Evolutionary conservation across 306 rosid species (phyloP), one percentile per base, ranked within the genome.

Genomic region (Glycine latifolia): DNA sequence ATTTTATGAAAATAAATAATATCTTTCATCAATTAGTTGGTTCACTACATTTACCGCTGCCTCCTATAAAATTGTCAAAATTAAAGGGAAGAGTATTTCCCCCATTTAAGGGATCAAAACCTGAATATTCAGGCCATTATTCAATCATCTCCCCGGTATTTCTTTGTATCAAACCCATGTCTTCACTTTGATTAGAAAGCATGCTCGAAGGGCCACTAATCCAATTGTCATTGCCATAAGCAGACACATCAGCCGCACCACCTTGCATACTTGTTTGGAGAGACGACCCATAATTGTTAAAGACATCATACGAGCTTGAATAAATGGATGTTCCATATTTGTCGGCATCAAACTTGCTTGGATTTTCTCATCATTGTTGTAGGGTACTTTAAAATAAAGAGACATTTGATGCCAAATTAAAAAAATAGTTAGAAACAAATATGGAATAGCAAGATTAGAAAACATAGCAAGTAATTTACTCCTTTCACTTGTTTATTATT

Each of bases 71-170:
- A 0, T 10, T 4, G 10, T 3, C 63, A 15, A 58, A 5, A 7
- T 15, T 10, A 58, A 26, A 26, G 31, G 31, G 31, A 15, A 16
- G 17, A 8, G 0, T 8, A 16, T 2, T 15, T 58, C 8, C 35
- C 31, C 35, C 35, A 69, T 79, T 67, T 79, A 68, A 43, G 88
- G 83, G 3, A 91, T 79, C 12, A 82, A 77, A 76, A 67, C 88
- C 89, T 43, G 91, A 82, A 86, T 88, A 91, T 77, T 94, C 93
- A 65, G 87, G 87, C 86, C 89, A 94, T 49, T 92, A 85, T 82
- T 92, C 87, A 81, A 90, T 82, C 76, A 90, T 87, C 12, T 4
- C 89, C 89, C 97, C 95, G 73, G 89, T 94, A 41, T 86, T 52
- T 52, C 7, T 1, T 13, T 52, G 16, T 52, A 3, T 52, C 7